These are phyloP conservation scores for Rhynchosporium graminicola DNA, from an alignment of 2,329 filamentous ascomycete species.

Conservation along the genomic window DNA sequence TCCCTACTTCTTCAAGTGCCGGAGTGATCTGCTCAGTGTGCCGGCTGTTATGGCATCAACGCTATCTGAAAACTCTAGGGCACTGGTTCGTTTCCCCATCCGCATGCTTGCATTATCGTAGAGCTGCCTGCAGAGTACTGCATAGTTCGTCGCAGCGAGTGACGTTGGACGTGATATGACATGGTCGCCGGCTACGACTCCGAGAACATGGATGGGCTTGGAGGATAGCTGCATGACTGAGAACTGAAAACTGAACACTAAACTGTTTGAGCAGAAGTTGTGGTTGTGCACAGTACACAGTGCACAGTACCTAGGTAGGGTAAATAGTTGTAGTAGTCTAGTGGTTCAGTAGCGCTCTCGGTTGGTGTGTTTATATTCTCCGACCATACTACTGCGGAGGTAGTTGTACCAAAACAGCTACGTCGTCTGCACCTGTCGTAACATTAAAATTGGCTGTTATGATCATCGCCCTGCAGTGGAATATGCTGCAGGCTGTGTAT, in stretches of 20 bases:
- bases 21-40: constrained; percentile 15
- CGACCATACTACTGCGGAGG: not conserved
- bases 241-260: not conserved
- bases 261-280: too few relatives aligned
- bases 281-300: too few relatives aligned
- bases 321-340: not conserved
- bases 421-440: not conserved
- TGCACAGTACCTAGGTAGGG: not conserved
- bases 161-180: constrained; percentile 16
- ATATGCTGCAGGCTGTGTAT: not conserved
- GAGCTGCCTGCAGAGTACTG: not conserved
- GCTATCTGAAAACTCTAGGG: not conserved
- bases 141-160: not conserved
- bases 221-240: constrained; percentile 8
- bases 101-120: not conserved
- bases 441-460: constrained; percentile 11
- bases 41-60: constrained; percentile 11
- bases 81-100: not conserved
- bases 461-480: constrained; percentile 12
- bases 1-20: constrained; percentile 19
- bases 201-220: constrained; percentile 14
- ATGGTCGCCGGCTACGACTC: constrained; percentile 14
- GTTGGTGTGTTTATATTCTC: constrained; percentile 4
- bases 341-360: not conserved
- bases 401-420: too few relatives aligned